Conservation (phyloP, 805 yeast genomes). For the Cyberlindnera saturnus region DNA sequence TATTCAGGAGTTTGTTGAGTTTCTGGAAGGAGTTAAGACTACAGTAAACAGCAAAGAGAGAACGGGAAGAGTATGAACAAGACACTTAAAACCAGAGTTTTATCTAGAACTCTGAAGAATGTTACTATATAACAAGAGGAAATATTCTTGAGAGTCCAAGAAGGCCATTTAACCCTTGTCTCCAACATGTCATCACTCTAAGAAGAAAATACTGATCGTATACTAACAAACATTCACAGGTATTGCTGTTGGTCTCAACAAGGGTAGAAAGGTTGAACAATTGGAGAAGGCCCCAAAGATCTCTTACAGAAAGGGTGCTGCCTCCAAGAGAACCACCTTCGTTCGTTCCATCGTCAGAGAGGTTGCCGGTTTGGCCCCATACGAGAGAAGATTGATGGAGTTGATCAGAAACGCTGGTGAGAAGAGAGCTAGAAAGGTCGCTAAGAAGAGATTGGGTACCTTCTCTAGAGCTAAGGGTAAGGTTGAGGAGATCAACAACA, state of each 20-base stretch:
- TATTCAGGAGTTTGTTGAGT: no score
- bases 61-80: no score
- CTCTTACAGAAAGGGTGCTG: slow-evolving; percentile 95
- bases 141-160: background rate
- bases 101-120: no score
- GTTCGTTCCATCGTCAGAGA: slow-evolving; percentile 95
- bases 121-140: no score
- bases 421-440: slow-evolving; percentile 99
- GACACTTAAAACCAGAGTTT: no score
- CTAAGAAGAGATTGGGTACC: slow-evolving; percentile 99
- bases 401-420: slow-evolving; percentile 99
- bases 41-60: no score
- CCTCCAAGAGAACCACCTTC: slow-evolving; percentile 91
- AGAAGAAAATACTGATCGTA: background rate
- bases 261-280: slow-evolving; percentile 94
- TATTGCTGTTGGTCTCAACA: slow-evolving; percentile 98
- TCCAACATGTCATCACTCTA: background rate
- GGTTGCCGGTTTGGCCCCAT: slow-evolving; percentile 98
- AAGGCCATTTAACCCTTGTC: background rate
- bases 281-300: slow-evolving; percentile 82
- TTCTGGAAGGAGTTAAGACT: no score
- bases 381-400: slow-evolving; percentile 99
- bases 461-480: slow-evolving; percentile 99
- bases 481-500: slow-evolving; percentile 96
- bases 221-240: slow-evolving; percentile 44